phyloP scores from a whole-genome alignment of 768 basidiomycete genomes.

The Calvatia gigantea region DNA sequence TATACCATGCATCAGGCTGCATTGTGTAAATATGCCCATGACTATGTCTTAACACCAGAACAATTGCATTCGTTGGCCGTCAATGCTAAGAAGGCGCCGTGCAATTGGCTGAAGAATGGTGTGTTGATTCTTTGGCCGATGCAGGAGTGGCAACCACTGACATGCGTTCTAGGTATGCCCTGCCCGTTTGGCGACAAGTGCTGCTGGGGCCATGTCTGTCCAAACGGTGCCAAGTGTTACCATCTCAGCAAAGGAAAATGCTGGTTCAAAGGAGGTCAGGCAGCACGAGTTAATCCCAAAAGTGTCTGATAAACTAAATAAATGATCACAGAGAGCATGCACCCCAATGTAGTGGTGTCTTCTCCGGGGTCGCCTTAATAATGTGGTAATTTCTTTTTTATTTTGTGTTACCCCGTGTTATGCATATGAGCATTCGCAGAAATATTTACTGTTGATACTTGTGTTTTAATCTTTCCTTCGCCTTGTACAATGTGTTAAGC shows the following conservation, averaged over 20 bases:
- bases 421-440: constrained; percentile 12
- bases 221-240: constrained; percentile 70
- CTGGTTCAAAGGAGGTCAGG: constrained; percentile 78
- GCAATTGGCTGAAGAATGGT: constrained; percentile 83
- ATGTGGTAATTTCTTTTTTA: neutral
- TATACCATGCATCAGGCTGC: constrained; percentile 36
- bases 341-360: neutral
- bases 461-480: constrained; percentile 8
- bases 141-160: neutral
- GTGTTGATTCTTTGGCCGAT: constrained; percentile 10
- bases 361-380: constrained; percentile 10
- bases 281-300: neutral
- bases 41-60: constrained; percentile 67
- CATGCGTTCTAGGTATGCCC: constrained; percentile 44
- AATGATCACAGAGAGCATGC: constrained; percentile 10
- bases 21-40: constrained; percentile 82
- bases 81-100: constrained; percentile 84
- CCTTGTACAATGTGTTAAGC: constrained; percentile 7
- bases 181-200: constrained; percentile 76
- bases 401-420: constrained; percentile 3
- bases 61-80: constrained; percentile 67
- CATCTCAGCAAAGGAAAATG: constrained; percentile 79
- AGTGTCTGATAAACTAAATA: neutral
- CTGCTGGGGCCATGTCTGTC: constrained; percentile 84
- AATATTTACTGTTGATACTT: constrained; percentile 10